Evolutionary conservation across 2,329 filamentous ascomycete genomes (phyloP).

Genomic region (Ophiostoma sp.): DNA sequence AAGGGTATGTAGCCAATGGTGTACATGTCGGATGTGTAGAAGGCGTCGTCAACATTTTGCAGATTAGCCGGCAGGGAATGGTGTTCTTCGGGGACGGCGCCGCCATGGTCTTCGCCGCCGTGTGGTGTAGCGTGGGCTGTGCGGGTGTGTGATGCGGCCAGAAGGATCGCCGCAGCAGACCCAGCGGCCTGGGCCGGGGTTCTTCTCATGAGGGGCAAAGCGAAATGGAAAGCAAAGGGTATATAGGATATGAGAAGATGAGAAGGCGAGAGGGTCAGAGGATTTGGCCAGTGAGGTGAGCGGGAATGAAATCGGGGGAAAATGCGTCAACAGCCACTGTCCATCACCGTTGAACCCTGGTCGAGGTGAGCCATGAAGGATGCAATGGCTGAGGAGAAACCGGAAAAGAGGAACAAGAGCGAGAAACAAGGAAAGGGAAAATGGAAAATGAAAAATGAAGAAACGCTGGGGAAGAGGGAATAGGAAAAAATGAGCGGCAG

Average conservation of each 20-base stretch:
- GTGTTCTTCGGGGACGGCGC: not conserved
- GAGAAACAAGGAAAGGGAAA: not conserved
- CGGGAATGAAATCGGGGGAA: not conserved
- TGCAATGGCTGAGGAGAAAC: not conserved
- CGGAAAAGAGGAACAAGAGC: not conserved
- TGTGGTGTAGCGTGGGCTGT: not conserved
- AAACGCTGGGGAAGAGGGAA: not conserved
- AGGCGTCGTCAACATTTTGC: not conserved
- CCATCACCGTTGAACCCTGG: not conserved
- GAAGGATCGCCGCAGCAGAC: slow-evolving; percentile 8
- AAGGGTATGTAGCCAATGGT: not conserved
- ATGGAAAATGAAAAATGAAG: not conserved
- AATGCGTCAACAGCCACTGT: slow-evolving; percentile 1
- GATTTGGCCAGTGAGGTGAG: not conserved
- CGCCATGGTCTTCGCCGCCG: slow-evolving; percentile 12
- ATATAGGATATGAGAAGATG: not conserved
- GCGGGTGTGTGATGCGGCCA: not conserved
- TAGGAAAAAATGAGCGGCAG: not conserved
- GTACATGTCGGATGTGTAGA: slow-evolving; percentile 8
- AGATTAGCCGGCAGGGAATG: not conserved
- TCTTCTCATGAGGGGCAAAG: slow-evolving; percentile 4
- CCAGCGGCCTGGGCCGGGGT: not conserved
- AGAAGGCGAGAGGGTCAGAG: not conserved
- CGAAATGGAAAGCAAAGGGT: not conserved
- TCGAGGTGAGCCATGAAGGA: slow-evolving; percentile 1